Base-by-base conservation (phyloP, 108 stramenopile species). In the Craspedostauros australis region DNA sequence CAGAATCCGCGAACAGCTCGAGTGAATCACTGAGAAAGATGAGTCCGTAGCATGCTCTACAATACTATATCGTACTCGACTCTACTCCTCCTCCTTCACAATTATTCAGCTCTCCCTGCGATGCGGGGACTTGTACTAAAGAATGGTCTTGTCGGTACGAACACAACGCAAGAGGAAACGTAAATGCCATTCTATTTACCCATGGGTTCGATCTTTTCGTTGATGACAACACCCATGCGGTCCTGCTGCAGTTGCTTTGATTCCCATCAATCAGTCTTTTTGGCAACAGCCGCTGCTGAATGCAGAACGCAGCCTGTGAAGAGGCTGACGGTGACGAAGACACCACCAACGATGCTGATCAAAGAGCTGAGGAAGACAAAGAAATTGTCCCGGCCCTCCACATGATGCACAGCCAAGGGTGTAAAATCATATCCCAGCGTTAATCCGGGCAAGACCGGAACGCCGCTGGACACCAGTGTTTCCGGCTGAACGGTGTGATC, bases 311-410 rank as follows among this genome's bases (percentile, higher is more conserved):
- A 81, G 5, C 83, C 80, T 28, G 76, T 85, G 7, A 87, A 68
- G 37, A 87, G 55, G 3, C 83, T 70, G 20, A 91, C 85, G 5
- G 85, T 87, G 21, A 91, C 89, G 72, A 91, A 91, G n/a, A 77
- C 83, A 1, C 89, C 89, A 1, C 85, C 89, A 2, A 91, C 85
- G 60, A 91, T 91, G 24, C 81, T 75, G 2, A 87, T 61, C 48
- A 91, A 39, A 5, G 80, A 78, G 48, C 79, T 75, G 40, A 91
- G 46, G 58, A 91, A 91, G 2, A 80, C 77, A 25, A 91, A 66
- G 51, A 80, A 52, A 57, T 77, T 82, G 38, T 91, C 89, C 41
- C 89, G 42, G 41, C 51, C 62, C 28, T 80, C 81, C 7, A 68
- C 54, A 54, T 85, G 84, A 15, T 68, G 63, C 5, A 91, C 83